These are phyloP conservation scores for Trypanosoma scelopori DNA, from an alignment of 208 protist genomes.

Conservation along the genomic window DNA sequence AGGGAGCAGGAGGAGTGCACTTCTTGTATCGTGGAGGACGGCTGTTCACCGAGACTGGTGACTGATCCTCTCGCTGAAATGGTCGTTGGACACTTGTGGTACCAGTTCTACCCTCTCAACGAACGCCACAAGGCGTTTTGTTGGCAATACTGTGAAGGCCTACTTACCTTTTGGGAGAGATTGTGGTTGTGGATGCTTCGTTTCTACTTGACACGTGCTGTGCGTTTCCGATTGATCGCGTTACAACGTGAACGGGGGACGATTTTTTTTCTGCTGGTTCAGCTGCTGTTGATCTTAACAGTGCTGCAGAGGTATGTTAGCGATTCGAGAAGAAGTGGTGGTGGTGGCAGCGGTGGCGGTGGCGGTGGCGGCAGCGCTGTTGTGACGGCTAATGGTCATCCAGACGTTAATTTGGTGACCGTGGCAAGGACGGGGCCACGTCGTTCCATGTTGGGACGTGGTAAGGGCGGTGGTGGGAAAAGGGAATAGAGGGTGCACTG, in stretches of 20 bases:
- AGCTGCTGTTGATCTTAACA: slow-evolving; percentile 12
- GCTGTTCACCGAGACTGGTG: neutral
- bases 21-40: slow-evolving; percentile 12
- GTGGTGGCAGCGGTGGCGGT: slow-evolving; percentile 3
- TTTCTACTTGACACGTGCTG: slow-evolving; percentile 14
- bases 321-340: neutral
- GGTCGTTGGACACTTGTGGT: slow-evolving; percentile 28
- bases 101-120: slow-evolving; percentile 29
- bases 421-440: slow-evolving; percentile 13
- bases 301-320: slow-evolving; percentile 12
- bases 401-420: slow-evolving; percentile 8
- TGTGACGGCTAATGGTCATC: neutral
- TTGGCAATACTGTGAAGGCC: slow-evolving; percentile 42
- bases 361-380: neutral
- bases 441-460: slow-evolving; percentile 10
- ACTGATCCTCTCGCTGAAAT: neutral
- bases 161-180: slow-evolving; percentile 22
- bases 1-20: slow-evolving; percentile 15
- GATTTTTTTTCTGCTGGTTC: slow-evolving; percentile 7
- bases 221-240: slow-evolving; percentile 17
- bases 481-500: neutral
- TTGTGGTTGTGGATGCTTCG: slow-evolving; percentile 21
- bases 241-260: slow-evolving; percentile 9
- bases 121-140: slow-evolving; percentile 36
- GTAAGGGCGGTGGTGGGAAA: slow-evolving; percentile 4